Base-by-base conservation (phyloP, 805 yeast species). In the Starmera quercuum region DNA sequence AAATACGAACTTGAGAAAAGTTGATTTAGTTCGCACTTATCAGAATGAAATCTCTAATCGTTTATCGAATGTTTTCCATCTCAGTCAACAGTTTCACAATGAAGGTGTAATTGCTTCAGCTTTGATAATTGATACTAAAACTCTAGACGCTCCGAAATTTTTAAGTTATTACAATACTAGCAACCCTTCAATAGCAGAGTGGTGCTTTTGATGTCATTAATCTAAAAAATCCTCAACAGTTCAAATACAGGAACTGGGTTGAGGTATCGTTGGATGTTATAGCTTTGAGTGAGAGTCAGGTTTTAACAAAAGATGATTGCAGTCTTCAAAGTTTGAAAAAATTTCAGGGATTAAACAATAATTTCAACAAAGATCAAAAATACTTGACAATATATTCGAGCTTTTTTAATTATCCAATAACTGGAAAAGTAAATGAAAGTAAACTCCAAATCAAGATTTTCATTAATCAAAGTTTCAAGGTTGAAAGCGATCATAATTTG, bases 211-310 rank as follows among this genome's bases (percentile, higher is more conserved):
- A 51, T 47, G 56, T 44, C 32, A 44, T 45, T 38, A 30, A 35
- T n/a, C 32, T 45, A 17, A 51, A 51, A 51, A 51, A 40, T 40
- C 56, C 53, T 46, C 56, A 46, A 35, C 41, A 37, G 19, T 41
- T 42, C 11, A 32, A 35, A 17, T 50, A 47, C 32, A 22, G 26
- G n/a, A 47, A 33, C 29, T 27, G 27, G 21, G 47, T 43, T 41
- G 56, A 51, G 56, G 56, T 51, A 32, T 47, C 56, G 46, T 49
- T 49, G 52, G 56, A 51, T 41, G 42, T 51, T 43, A 44, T 49
- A 27, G 40, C 44, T 31, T 38, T 51, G 56, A 40, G 56, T 51
- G 56, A 51, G 50, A 49, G 56, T 39, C 56, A 47, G 35, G 38
- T 46, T 33, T 36, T 46, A 35, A 34, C 35, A 16, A 47, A 48